Percentiles rank a stretch among this genome's conserved stretches.
These are phyloP conservation scores for Pythium brachiatum DNA, from an alignment of 352 stramenopile genomes.

Conservation along the genomic window DNA sequence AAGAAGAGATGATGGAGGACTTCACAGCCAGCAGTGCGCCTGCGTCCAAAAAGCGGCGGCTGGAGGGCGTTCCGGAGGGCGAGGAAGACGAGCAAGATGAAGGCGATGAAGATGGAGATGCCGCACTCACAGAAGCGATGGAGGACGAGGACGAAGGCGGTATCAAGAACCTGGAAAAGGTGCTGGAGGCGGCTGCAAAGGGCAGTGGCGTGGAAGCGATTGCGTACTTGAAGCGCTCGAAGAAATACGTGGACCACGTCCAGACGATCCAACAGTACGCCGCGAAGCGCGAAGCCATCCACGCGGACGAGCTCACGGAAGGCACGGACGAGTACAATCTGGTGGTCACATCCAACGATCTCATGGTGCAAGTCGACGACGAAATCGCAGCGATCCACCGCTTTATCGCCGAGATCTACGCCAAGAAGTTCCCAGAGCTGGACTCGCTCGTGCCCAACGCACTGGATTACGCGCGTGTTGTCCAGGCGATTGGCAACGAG, in stretches of 20 bases:
- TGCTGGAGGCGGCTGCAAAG: constrained; percentile 43
- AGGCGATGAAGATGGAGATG: constrained; percentile 24
- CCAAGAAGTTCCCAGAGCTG: constrained; percentile 93
- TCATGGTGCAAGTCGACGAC: constrained; percentile 93
- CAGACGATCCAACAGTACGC: constrained; percentile 62
- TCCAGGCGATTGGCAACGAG: constrained; percentile 91
- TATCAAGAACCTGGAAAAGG: constrained; percentile 32
- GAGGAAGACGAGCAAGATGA: constrained; percentile 24
- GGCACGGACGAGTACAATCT: constrained; percentile 76
- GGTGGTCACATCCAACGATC: constrained; percentile 90
- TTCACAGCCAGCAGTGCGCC: background rate
- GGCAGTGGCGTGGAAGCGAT: constrained; percentile 55
- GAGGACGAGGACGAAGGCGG: constrained; percentile 19
- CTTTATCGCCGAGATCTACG: constrained; percentile 91
- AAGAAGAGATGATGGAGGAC: constrained; percentile 43
- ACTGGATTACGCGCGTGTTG: constrained; percentile 92
- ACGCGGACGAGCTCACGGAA: constrained; percentile 46
- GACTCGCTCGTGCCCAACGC: constrained; percentile 91
- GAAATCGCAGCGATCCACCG: constrained; percentile 90
- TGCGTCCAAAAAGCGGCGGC: constrained; percentile 21
- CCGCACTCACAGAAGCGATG: constrained; percentile 3
- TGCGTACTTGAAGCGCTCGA: constrained; percentile 70
- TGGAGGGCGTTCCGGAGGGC: constrained; percentile 10
- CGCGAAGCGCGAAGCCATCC: constrained; percentile 30
- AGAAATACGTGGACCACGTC: constrained; percentile 70